These are phyloP conservation scores for Teunomyces barrocoloradensis DNA, from an alignment of 805 yeast genomes.

Conservation along the genomic window DNA sequence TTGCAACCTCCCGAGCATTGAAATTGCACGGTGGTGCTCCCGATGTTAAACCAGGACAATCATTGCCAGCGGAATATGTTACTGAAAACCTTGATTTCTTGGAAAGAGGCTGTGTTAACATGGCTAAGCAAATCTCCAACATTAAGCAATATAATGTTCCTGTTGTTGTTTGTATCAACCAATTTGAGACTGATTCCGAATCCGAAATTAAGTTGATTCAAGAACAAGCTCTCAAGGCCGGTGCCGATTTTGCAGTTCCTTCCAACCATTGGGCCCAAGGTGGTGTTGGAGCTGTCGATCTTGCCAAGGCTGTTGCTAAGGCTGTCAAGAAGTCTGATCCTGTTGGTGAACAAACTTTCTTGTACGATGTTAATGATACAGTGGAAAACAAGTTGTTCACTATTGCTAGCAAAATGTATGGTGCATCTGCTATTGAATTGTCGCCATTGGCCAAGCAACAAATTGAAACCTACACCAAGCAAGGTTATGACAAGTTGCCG, in stretches of 20 bases:
- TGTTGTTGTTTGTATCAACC: constrained; percentile 92
- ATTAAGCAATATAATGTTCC: constrained; percentile 84
- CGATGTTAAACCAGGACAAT: constrained; percentile 90
- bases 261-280: constrained; percentile 96
- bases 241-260: constrained; percentile 87
- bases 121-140: constrained; percentile 86
- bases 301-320: constrained; percentile 79
- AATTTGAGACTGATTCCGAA: constrained; percentile 76
- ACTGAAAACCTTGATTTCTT: constrained; percentile 79
- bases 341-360: constrained; percentile 41
- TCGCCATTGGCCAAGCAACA: constrained; percentile 78
- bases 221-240: constrained; percentile 81
- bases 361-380: constrained; percentile 67
- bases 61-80: constrained; percentile 77
- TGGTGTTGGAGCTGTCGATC: constrained; percentile 81
- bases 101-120: constrained; percentile 77
- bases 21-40: constrained; percentile 98
- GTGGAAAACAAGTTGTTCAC: constrained; percentile 78
- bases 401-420: constrained; percentile 89
- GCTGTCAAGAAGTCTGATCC: constrained; percentile 53
- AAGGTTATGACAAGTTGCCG: constrained; percentile 89
- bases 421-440: constrained; percentile 82
- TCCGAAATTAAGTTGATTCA: constrained; percentile 79
- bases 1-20: constrained; percentile 95
- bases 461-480: constrained; percentile 75